A percentile compares a stretch with the other conserved stretches of the same genome.
phyloP scores from a whole-genome alignment of 2,329 filamentous ascomycete genomes.

The Polychaeton citri region DNA sequence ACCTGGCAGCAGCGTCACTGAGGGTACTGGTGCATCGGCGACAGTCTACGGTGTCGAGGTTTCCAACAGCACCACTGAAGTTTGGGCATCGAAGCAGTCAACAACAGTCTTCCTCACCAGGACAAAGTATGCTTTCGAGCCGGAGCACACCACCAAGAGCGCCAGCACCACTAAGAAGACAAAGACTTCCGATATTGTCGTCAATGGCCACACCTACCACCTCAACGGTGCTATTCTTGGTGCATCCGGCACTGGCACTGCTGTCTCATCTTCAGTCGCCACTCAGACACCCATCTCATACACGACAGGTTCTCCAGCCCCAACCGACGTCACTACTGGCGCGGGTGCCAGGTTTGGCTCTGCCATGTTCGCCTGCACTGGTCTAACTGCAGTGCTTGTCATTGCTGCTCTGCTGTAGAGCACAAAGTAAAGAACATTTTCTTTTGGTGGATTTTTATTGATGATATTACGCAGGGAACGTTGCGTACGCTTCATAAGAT shows the following conservation, averaged over 20 bases:
- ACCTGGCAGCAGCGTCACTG: conserved; percentile 3
- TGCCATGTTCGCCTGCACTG: background rate
- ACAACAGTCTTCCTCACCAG: conserved; percentile 2
- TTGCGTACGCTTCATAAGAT: too few relatives aligned
- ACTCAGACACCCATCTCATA: background rate
- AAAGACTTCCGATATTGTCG: conserved; percentile 1
- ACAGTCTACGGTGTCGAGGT: conserved; percentile 4
- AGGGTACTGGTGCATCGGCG: conserved; percentile 2
- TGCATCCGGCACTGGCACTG: background rate
- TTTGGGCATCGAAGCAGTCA: conserved; percentile 3
- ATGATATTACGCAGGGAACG: background rate
- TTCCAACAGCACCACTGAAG: conserved; percentile 3
- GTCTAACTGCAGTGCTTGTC: background rate
- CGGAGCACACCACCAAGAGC: background rate
- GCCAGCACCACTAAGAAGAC: background rate
- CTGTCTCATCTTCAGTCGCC: background rate
- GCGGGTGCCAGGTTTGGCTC: background rate
- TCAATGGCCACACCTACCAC: conserved; percentile 5
- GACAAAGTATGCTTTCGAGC: background rate
- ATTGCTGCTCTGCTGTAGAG: background rate
- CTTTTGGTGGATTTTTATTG: background rate
- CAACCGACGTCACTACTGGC: background rate
- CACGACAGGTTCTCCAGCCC: background rate
- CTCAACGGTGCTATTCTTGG: conserved; percentile 1
- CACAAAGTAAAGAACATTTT: too few relatives aligned